Conservation (phyloP, 805 yeast genomes). For the Scheffersomyces coipomensis region DNA sequence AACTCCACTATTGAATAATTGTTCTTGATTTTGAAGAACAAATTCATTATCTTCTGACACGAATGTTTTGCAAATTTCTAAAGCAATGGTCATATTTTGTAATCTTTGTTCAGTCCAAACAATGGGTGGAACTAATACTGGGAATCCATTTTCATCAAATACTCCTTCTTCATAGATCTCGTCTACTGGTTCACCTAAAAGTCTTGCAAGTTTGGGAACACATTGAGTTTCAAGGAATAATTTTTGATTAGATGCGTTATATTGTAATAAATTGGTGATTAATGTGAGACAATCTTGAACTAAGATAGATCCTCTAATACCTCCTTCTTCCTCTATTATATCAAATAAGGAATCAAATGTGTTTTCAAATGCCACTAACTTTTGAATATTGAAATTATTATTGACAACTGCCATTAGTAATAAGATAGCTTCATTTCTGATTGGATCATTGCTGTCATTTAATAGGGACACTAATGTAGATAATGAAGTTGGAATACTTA, state of each 20-base stretch:
- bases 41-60: conserved; percentile 70
- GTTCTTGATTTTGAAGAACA: conserved; percentile 58
- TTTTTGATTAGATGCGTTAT: conserved; percentile 87
- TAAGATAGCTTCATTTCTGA: conserved; percentile 83
- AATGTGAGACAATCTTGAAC: conserved; percentile 87
- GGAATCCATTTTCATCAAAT: conserved; percentile 15
- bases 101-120: conserved; percentile 78
- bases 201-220: conserved; percentile 57
- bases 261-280: conserved; percentile 67
- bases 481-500: conserved; percentile 74
- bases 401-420: conserved; percentile 80
- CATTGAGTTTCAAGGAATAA: conserved; percentile 84
- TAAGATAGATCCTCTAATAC: conserved; percentile 82
- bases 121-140: conserved; percentile 32
- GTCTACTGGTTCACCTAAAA: conserved; percentile 62
- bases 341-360: conserved; percentile 79
- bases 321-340: conserved; percentile 86
- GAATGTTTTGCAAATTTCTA: conserved; percentile 72
- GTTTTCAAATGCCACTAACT: conserved; percentile 90
- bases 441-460: conserved; percentile 63
- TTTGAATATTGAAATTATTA: conserved; percentile 83
- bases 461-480: conserved; percentile 64
- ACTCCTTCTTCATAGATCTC: conserved; percentile 28
- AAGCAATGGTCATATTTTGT: conserved; percentile 60
- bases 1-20: conserved; percentile 58